These are phyloP conservation scores for Inonotus hispidus DNA, from an alignment of 1,284 basidiomycete species.

Conservation along the genomic window DNA sequence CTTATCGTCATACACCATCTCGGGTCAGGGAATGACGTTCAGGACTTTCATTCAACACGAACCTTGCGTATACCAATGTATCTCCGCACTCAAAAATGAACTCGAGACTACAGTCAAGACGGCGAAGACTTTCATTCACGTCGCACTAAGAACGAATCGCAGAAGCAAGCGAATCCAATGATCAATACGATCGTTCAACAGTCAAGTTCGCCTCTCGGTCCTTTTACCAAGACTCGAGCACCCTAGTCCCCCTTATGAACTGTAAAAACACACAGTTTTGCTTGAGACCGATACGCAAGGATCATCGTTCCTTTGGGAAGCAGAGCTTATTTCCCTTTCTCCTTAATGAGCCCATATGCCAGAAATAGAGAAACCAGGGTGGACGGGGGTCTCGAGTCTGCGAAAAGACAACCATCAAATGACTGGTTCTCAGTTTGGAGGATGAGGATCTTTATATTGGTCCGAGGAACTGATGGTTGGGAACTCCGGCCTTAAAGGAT, in stretches of 20 bases:
- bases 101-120: no score
- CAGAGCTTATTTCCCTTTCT: not conserved
- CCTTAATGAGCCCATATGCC: not conserved
- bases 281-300: not conserved
- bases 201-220: not conserved
- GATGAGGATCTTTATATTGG: not conserved
- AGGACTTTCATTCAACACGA: no score
- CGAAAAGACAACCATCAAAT: not conserved
- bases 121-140: not conserved
- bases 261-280: no score
- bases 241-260: not conserved
- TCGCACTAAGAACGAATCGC: not conserved
- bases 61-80: no score
- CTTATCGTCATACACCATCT: not conserved
- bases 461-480: not conserved
- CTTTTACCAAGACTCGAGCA: not conserved
- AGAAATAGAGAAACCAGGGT: not conserved
- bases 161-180: no score
- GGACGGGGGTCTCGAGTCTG: not conserved
- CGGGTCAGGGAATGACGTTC: no score
- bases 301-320: not conserved
- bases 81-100: no score
- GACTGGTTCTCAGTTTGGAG: not conserved
- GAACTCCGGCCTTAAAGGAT: no score
- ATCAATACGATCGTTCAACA: not conserved